Percentiles rank a stretch among this genome's conserved stretches.
Evolutionary conservation across 2,329 filamentous ascomycete species (phyloP).

Genomic region (Pseudogymnoascus sp.): DNA sequence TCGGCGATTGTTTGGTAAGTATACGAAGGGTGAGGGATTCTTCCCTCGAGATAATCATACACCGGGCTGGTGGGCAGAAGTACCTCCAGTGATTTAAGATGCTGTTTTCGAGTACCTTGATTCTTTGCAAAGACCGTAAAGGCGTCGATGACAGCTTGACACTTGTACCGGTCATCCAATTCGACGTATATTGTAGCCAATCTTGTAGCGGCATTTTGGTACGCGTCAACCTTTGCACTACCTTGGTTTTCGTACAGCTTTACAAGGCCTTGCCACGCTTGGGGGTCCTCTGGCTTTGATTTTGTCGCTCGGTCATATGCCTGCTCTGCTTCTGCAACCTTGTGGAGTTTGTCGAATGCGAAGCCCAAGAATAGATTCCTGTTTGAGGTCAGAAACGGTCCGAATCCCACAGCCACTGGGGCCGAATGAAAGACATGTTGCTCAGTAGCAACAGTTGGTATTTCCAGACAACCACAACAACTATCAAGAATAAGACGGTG

Average conservation of each 20-base stretch:
- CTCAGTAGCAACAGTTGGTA: background rate
- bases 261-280: slow-evolving; percentile 85
- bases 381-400: background rate
- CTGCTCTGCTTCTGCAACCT: slow-evolving; percentile 63
- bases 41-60: slow-evolving; percentile 75
- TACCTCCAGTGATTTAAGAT: slow-evolving; percentile 66
- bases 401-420: background rate
- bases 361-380: slow-evolving; percentile 83
- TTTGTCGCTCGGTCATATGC: slow-evolving; percentile 66
- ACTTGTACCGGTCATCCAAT: slow-evolving; percentile 54
- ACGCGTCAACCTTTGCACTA: slow-evolving; percentile 58
- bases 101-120: slow-evolving; percentile 63
- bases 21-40: slow-evolving; percentile 67
- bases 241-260: slow-evolving; percentile 77
- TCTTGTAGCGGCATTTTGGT: slow-evolving; percentile 62
- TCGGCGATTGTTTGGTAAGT: slow-evolving; percentile 79
- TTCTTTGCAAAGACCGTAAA: slow-evolving; percentile 66
- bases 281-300: slow-evolving; percentile 65
- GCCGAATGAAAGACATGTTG: background rate
- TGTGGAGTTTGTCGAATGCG: slow-evolving; percentile 67
- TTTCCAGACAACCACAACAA: background rate
- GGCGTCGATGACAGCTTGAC: slow-evolving; percentile 65
- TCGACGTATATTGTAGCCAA: slow-evolving; percentile 68
- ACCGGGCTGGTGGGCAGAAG: slow-evolving; percentile 73
- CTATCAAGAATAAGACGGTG: background rate